Percentiles rank a stretch among this genome's conserved stretches.
Conservation (phyloP, 139 green algal genomes). For the Mesostigma viride region DNA sequence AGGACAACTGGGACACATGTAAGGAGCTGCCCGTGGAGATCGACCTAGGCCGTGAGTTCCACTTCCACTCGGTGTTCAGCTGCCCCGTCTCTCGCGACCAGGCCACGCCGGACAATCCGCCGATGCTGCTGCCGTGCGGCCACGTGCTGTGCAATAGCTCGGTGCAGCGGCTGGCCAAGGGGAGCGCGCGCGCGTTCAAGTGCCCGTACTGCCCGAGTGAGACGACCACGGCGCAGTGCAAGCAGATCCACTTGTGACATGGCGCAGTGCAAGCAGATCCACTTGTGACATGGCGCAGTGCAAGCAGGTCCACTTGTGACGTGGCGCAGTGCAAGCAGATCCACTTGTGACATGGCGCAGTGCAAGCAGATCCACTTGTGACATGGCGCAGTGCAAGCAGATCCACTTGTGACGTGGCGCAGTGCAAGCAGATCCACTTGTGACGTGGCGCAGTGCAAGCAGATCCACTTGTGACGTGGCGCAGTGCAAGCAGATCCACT, state of each 20-base stretch:
- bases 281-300: slow-evolving; percentile 42
- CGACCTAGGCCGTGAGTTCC: slow-evolving; percentile 71
- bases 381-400: slow-evolving; percentile 34
- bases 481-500: slow-evolving; percentile 34
- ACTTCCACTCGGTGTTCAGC: slow-evolving; percentile 83
- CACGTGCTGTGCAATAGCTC: slow-evolving; percentile 77
- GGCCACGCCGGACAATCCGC: slow-evolving; percentile 66
- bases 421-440: slow-evolving; percentile 35
- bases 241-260: slow-evolving; percentile 25
- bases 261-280: slow-evolving; percentile 37
- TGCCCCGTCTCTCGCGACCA: slow-evolving; percentile 82
- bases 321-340: slow-evolving; percentile 38
- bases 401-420: slow-evolving; percentile 29
- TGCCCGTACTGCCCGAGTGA: slow-evolving; percentile 93
- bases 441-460: slow-evolving; percentile 36
- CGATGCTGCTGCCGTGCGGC: slow-evolving; percentile 82
- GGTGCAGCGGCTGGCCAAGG: slow-evolving; percentile 69
- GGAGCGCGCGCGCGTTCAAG: slow-evolving; percentile 63
- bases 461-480: slow-evolving; percentile 28
- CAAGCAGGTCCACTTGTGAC: slow-evolving; percentile 26
- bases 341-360: slow-evolving; percentile 31
- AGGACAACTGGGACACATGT: background rate
- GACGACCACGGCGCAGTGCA: slow-evolving; percentile 44
- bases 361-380: slow-evolving; percentile 34
- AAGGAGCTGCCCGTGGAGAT: slow-evolving; percentile 83